Conservation (phyloP, 2,329 filamentous ascomycete genomes). For the Fusarium sororula region DNA sequence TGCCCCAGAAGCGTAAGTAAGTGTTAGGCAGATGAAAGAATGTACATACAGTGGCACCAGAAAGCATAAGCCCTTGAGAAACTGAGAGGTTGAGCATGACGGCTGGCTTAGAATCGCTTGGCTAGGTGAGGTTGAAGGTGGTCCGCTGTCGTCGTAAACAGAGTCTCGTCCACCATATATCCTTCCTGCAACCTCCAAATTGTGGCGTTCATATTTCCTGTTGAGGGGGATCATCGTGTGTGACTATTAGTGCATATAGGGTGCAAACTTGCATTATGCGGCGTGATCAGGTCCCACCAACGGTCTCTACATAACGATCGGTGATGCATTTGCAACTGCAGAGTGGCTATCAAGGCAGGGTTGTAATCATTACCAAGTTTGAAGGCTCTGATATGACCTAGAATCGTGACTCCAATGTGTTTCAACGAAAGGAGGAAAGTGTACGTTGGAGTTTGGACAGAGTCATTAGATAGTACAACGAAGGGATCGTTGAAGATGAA, state of each 20-base stretch:
- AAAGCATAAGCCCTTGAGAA: neutral
- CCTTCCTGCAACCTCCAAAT: too few species aligned
- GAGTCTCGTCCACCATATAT: neutral
- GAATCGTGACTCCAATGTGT: accelerated
- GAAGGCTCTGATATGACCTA: neutral
- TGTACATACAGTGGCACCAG: neutral
- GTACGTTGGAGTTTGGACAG: too few species aligned
- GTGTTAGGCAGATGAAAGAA: accelerated
- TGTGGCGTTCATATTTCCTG: neutral
- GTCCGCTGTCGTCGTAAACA: accelerated
- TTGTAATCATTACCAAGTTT: neutral
- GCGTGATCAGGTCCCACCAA: neutral
- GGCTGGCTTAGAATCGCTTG: neutral
- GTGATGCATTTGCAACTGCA: neutral
- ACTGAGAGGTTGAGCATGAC: neutral
- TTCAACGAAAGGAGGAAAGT: too few species aligned
- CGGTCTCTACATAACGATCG: neutral
- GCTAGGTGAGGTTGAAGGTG: neutral
- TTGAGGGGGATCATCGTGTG: neutral
- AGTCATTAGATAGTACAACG: accelerated
- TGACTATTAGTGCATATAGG: neutral
- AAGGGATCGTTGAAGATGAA: too few species aligned
- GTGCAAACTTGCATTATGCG: neutral
- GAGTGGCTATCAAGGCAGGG: neutral
- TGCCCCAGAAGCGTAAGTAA: neutral